A percentile compares a stretch with the other conserved stretches of the same genome.
phyloP scores from a whole-genome alignment of 352 stramenopile genomes.

The Pythium rishiriense region DNA sequence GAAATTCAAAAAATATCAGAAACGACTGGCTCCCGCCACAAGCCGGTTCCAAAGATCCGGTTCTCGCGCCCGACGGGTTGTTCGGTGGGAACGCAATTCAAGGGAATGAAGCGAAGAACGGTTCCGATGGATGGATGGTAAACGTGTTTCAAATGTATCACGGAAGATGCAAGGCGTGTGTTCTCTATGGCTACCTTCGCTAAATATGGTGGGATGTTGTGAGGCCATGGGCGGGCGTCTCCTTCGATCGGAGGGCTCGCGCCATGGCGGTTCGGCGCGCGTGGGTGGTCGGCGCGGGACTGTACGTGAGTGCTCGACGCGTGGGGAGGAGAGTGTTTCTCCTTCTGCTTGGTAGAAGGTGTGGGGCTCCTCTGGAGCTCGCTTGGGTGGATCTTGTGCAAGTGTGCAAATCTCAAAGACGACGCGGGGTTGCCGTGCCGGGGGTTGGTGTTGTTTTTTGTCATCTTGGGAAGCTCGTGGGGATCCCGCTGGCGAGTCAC shows the following conservation, averaged over 20 bases:
- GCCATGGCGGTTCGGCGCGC: neutral
- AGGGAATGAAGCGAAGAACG: neutral
- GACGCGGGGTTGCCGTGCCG: conserved; percentile 29
- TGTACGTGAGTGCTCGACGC: too few relatives aligned
- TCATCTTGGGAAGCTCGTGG: neutral
- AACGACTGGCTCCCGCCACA: too few relatives aligned
- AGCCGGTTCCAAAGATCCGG: too few relatives aligned
- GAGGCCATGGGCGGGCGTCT: neutral
- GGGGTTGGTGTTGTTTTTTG: neutral
- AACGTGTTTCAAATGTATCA: conserved; percentile 10
- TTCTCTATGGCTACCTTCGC: conserved; percentile 12
- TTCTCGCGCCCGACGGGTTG: neutral
- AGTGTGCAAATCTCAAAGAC: conserved; percentile 26
- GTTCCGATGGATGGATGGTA: neutral
- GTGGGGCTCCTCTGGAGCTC: neutral
- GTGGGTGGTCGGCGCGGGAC: too few relatives aligned
- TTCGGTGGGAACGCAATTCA: neutral
- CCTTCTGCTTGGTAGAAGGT: neutral
- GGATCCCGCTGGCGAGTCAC: neutral
- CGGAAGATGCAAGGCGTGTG: conserved; percentile 19
- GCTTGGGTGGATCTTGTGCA: conserved; percentile 21
- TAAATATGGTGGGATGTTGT: conserved; percentile 12
- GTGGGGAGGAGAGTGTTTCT: neutral
- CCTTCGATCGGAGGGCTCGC: conserved; percentile 21
- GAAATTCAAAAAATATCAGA: too few relatives aligned